Evolutionary conservation across 768 basidiomycete species (phyloP).

Genomic region (Tulasnella sp.): DNA sequence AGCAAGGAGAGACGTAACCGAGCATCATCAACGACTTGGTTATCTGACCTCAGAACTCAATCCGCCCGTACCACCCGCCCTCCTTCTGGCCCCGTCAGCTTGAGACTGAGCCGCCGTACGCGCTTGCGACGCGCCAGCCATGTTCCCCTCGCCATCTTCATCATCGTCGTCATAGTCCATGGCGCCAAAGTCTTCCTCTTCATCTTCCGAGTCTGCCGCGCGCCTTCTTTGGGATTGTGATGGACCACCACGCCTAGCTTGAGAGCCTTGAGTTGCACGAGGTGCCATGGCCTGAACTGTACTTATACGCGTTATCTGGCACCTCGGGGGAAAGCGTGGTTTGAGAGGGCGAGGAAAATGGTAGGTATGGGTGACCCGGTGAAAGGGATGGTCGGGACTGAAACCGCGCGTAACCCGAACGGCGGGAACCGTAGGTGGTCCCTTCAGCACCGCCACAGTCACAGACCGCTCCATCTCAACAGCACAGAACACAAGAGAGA

Average conservation of each 20-base stretch:
- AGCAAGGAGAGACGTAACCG: not conserved
- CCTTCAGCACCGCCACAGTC: not conserved
- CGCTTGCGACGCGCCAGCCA: slow-evolving; percentile 16
- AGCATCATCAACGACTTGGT: not conserved
- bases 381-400: not conserved
- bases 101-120: not conserved
- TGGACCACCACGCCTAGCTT: slow-evolving; percentile 24
- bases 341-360: not conserved
- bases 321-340: not conserved
- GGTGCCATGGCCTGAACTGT: not conserved
- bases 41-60: not conserved
- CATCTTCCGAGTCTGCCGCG: slow-evolving; percentile 36
- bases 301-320: not conserved
- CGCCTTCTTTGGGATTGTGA: slow-evolving; percentile 26
- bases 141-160: slow-evolving; percentile 25
- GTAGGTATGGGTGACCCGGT: not conserved
- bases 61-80: slow-evolving; percentile 1
- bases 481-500: no score
- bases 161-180: slow-evolving; percentile 38
- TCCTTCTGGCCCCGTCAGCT: not conserved
- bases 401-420: not conserved
- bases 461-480: no score
- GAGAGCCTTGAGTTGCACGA: slow-evolving; percentile 9
- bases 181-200: slow-evolving; percentile 38
- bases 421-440: not conserved